phyloP scores from a whole-genome alignment of 805 yeast genomes.

The Cyberlindnera amylophila region DNA sequence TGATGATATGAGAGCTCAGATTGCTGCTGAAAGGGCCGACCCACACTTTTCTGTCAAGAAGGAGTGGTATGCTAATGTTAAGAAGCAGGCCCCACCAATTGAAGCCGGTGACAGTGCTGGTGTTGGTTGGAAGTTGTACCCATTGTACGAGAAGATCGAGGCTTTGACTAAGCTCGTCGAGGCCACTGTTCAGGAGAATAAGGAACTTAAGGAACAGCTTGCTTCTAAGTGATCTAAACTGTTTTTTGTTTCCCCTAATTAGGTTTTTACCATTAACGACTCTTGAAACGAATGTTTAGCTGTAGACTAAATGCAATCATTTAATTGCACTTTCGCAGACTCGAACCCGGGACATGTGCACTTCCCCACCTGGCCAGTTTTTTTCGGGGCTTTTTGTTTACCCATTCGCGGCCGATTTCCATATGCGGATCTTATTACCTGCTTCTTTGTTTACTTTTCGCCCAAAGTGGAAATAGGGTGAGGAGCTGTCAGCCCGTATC shows the following conservation, averaged over 20 bases:
- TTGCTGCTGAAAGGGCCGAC: conserved; percentile 62
- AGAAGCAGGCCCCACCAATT: conserved; percentile 54
- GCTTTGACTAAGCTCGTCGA: conserved; percentile 24
- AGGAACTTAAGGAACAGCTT: conserved; percentile 15
- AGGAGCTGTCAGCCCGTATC: not conserved
- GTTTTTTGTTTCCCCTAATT: too few relatives aligned
- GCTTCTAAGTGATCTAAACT: too few relatives aligned
- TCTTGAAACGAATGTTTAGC: too few relatives aligned
- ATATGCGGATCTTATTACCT: conserved; percentile 5
- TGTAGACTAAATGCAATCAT: too few relatives aligned
- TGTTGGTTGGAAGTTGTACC: conserved; percentile 61
- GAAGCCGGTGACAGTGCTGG: conserved; percentile 50
- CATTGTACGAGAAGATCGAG: conserved; percentile 49
- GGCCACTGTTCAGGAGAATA: conserved; percentile 18
- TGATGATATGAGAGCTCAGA: conserved; percentile 45
- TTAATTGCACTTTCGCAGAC: too few relatives aligned
- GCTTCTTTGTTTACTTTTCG: conserved; percentile 14
- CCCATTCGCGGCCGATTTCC: conserved; percentile 5
- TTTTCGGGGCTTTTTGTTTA: conserved; percentile 7
- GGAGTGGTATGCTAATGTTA: conserved; percentile 50
- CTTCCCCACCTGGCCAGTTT: conserved; percentile 1
- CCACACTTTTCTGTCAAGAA: conserved; percentile 59
- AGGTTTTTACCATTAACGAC: too few relatives aligned
- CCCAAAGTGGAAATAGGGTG: conserved; percentile 8
- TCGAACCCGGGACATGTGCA: conserved; percentile 4